Conservation (phyloP, 805 yeast species). For the Starmerella ratchasimensis region DNA sequence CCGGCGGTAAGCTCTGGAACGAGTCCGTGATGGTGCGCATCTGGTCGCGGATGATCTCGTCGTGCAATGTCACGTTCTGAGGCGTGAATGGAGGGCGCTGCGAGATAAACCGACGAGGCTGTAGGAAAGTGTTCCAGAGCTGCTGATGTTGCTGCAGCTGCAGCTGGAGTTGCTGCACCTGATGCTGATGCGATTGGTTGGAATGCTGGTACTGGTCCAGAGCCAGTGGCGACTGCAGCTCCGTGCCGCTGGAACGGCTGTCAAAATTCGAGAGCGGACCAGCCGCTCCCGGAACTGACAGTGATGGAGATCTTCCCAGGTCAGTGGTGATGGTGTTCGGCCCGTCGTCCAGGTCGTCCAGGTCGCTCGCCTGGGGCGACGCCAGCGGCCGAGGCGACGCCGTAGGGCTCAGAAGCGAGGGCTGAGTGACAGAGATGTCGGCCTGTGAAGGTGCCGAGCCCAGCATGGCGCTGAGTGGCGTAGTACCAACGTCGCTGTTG, state of each 20-base stretch:
- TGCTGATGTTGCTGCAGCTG: neutral
- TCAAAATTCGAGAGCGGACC: conserved; percentile 1
- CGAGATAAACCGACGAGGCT: neutral
- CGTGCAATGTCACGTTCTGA: neutral
- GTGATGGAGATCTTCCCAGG: neutral
- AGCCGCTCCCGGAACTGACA: neutral
- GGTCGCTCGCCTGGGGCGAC: neutral
- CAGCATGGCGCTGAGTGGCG: too few species aligned
- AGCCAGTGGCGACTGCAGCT: conserved; percentile 3
- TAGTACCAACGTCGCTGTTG: too few species aligned
- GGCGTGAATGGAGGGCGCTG: neutral
- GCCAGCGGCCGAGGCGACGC: conserved; percentile 17
- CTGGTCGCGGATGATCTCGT: conserved; percentile 4
- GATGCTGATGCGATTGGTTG: neutral
- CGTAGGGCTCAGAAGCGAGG: conserved; percentile 18
- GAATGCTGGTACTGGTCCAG: conserved; percentile 12
- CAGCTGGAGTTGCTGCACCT: too few species aligned
- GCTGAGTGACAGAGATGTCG: too few species aligned
- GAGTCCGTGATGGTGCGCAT: conserved; percentile 12
- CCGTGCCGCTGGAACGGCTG: too few species aligned
- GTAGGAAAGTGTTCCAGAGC: neutral
- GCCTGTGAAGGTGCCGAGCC: too few species aligned
- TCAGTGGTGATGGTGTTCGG: too few species aligned
- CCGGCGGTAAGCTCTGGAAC: conserved; percentile 32
- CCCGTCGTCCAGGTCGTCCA: neutral